Evolutionary conservation across 805 yeast species (phyloP).

Genomic region (Starmerella bombicola): DNA sequence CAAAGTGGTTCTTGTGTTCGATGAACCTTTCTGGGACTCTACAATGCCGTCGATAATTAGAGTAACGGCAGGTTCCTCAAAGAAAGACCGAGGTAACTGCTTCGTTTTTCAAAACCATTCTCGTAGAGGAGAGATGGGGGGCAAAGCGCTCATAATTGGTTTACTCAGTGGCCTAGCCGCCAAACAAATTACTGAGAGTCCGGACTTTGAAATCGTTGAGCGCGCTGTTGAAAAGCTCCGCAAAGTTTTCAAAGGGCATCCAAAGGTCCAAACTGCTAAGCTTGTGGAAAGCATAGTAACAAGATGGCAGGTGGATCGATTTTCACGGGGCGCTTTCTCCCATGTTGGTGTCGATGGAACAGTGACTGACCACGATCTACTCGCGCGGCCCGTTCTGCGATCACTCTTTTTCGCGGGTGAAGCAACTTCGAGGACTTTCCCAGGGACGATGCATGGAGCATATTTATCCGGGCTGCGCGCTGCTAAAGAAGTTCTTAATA

Average conservation of each 20-base stretch:
- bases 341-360: slow-evolving; percentile 35
- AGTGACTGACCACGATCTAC: slow-evolving; percentile 32
- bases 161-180: slow-evolving; percentile 33
- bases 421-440: slow-evolving; percentile 33
- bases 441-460: slow-evolving; percentile 37
- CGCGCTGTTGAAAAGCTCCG: slow-evolving; percentile 26
- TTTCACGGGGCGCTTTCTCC: slow-evolving; percentile 64
- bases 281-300: slow-evolving; percentile 38
- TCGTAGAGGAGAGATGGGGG: slow-evolving; percentile 25
- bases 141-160: slow-evolving; percentile 31
- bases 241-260: slow-evolving; percentile 23
- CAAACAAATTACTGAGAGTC: slow-evolving; percentile 22
- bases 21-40: slow-evolving; percentile 32
- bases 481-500: slow-evolving; percentile 32
- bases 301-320: slow-evolving; percentile 72
- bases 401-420: slow-evolving; percentile 35
- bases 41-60: slow-evolving; percentile 26
- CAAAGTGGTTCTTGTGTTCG: slow-evolving; percentile 31
- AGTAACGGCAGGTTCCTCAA: slow-evolving; percentile 21
- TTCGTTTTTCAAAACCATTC: slow-evolving; percentile 32
- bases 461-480: slow-evolving; percentile 34
- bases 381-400: slow-evolving; percentile 31
- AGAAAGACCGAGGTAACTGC: slow-evolving; percentile 28
- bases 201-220: slow-evolving; percentile 29
- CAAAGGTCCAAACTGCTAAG: slow-evolving; percentile 16